Percentiles rank a stretch among this genome's conserved stretches.
Conservation (phyloP, 257 asterid genomes). For the Paulownia fortunei region DNA sequence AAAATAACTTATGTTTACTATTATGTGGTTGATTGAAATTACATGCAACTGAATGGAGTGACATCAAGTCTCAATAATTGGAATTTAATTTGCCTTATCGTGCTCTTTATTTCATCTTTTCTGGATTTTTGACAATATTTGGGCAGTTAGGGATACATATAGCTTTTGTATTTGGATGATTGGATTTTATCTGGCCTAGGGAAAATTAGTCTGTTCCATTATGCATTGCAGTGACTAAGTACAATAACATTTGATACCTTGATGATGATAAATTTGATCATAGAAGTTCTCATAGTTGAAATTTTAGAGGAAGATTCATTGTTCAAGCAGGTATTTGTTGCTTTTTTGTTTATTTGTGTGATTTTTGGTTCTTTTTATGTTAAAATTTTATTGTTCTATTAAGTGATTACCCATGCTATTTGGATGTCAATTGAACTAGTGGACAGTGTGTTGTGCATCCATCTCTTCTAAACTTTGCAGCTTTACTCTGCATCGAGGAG, state of each 20-base stretch:
- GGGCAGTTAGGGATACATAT: neutral
- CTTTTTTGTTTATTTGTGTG: neutral
- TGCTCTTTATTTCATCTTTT: neutral
- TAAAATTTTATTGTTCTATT: neutral
- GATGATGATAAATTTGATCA: constrained; percentile 18
- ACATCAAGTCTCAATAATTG: neutral
- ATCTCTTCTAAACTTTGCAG: neutral
- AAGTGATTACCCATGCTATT: neutral
- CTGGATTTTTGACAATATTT: constrained; percentile 10
- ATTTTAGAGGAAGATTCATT: neutral
- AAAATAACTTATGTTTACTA: neutral
- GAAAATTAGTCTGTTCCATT: constrained; percentile 14
- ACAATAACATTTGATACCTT: neutral
- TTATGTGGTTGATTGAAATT: neutral
- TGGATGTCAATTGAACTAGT: constrained; percentile 4
- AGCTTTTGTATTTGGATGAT: neutral
- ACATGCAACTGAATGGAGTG: constrained; percentile 14
- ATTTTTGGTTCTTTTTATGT: neutral
- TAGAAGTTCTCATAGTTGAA: neutral
- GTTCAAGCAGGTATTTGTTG: constrained; percentile 18
- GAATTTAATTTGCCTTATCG: neutral
- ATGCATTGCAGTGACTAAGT: constrained; percentile 4
- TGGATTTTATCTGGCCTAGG: neutral
- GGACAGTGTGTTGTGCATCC: neutral
- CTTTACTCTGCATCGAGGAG: constrained; percentile 13